These are phyloP conservation scores for Pulveroboletus sp. DNA, from an alignment of 768 basidiomycete species.

Conservation along the genomic window DNA sequence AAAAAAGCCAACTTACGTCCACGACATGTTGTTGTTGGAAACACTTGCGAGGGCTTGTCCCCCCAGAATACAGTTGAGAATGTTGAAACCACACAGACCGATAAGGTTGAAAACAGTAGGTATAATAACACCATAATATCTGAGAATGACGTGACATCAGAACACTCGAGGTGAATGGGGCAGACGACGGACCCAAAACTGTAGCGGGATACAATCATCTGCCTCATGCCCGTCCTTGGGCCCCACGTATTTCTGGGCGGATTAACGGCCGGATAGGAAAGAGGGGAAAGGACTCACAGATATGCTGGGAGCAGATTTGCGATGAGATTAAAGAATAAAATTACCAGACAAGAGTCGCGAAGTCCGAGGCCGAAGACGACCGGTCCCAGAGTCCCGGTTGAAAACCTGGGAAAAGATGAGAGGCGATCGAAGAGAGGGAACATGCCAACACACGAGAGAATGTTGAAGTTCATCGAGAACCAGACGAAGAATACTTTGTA, in stretches of 20 bases:
- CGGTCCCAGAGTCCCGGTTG: slow-evolving; percentile 65
- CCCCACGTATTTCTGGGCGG: slow-evolving; percentile 58
- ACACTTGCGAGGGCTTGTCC: slow-evolving; percentile 62
- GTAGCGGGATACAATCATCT: slow-evolving; percentile 73
- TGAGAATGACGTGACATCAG: slow-evolving; percentile 3
- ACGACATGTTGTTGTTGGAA: slow-evolving; percentile 44
- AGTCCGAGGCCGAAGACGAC: slow-evolving; percentile 55
- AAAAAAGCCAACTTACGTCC: slow-evolving; percentile 36
- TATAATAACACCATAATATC: slow-evolving; percentile 52
- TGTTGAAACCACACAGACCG: slow-evolving; percentile 59
- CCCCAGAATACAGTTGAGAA: slow-evolving; percentile 63
- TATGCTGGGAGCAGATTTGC: slow-evolving; percentile 56
- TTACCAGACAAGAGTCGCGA: slow-evolving; percentile 58
- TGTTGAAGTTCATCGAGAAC: slow-evolving; percentile 68
- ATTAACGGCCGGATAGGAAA: neutral
- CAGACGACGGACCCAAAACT: slow-evolving; percentile 46
- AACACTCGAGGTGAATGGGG: slow-evolving; percentile 20
- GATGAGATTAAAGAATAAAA: slow-evolving; percentile 64
- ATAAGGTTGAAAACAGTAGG: slow-evolving; percentile 54
- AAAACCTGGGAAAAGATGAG: slow-evolving; percentile 42
- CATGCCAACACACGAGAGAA: slow-evolving; percentile 41
- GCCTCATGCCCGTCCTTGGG: slow-evolving; percentile 72
- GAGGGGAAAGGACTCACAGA: slow-evolving; percentile 37
- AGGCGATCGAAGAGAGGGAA: neutral
- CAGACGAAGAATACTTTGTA: slow-evolving; percentile 68